Base-by-base conservation (phyloP, 495 filamentous ascomycete species). In the Apiosordaria backusii region DNA sequence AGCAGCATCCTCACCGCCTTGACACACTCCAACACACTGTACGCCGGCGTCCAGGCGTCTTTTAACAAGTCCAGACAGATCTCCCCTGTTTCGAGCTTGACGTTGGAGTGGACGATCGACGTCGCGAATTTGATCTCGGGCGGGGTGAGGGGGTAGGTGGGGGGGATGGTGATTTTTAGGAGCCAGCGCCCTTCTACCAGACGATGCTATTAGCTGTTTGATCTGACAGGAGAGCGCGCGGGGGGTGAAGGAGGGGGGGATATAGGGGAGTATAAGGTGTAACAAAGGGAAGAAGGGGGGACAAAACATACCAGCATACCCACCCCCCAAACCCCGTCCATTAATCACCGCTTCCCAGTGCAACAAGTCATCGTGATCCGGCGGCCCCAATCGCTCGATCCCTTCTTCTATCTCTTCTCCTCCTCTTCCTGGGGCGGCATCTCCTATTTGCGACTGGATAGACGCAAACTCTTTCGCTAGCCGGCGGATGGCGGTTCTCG, bases 21-120 rank as follows among this genome's bases (percentile, higher is more conserved):
- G 70, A 97, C 77, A 61, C 90, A 92, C 66, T 86, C 83, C 23
- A 89, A 85, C 23, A 97, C 82, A 27, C 89, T 94, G 73, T 95
- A 96, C 29, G 89, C 86, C 29, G 93, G 90, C 67, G 88, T 88
- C 95, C 95, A 99, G 57, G 85, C 83, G 27, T 87, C 86, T 68
- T 89, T 89, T 55, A 99, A 78, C 63, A 99, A 82, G 67, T 97
- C 93, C 15, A 98, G 85, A 72, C 95, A 98, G 75, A 99, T 95
- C 75, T 97, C 91, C 71, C 95, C 95, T 4, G 88, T 92, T 68
- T 86, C 81, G 73, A 92, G 88, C 65, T 84, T 82, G 24, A 97
- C 84, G 78, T 97, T 97, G 10, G 94, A 88, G 78, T 97, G 93
- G 71, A 90, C 92, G 69, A 95, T 87, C 59, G 85, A 85, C 26